These are phyloP conservation scores for Skeletonema menzelii DNA, from an alignment of 108 stramenopile genomes.

Conservation along the genomic window DNA sequence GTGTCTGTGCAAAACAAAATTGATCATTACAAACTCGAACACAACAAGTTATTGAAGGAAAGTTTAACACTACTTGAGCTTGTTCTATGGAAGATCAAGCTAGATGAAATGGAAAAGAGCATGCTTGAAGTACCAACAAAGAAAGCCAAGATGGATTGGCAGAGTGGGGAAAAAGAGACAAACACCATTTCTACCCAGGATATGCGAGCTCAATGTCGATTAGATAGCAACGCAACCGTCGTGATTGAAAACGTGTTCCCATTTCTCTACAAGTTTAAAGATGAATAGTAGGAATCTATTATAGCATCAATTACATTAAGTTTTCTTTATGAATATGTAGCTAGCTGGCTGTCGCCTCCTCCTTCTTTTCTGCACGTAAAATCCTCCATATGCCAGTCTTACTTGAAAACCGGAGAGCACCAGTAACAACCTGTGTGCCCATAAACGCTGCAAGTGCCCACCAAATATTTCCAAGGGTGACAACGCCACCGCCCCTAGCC, in stretches of 20 bases:
- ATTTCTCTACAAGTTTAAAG: neutral
- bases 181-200: no score
- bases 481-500: conserved; percentile 29
- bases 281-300: neutral
- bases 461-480: conserved; percentile 77
- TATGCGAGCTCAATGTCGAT: neutral
- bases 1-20: neutral
- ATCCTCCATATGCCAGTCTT: conserved; percentile 78
- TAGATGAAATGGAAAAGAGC: neutral
- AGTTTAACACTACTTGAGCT: neutral
- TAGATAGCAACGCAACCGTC: neutral
- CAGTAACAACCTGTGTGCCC: conserved; percentile 78
- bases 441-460: conserved; percentile 90
- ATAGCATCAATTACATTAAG: neutral
- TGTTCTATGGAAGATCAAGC: neutral
- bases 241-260: neutral
- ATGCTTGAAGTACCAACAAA: neutral
- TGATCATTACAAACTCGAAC: neutral
- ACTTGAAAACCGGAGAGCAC: conserved; percentile 60
- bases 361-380: conserved; percentile 29
- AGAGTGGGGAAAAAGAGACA: neutral
- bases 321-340: neutral
- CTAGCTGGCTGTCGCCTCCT: neutral
- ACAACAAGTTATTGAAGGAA: neutral
- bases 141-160: neutral